Conservation (phyloP, 2,329 filamentous ascomycete genomes). For the Ophiosphaerella narmari region DNA sequence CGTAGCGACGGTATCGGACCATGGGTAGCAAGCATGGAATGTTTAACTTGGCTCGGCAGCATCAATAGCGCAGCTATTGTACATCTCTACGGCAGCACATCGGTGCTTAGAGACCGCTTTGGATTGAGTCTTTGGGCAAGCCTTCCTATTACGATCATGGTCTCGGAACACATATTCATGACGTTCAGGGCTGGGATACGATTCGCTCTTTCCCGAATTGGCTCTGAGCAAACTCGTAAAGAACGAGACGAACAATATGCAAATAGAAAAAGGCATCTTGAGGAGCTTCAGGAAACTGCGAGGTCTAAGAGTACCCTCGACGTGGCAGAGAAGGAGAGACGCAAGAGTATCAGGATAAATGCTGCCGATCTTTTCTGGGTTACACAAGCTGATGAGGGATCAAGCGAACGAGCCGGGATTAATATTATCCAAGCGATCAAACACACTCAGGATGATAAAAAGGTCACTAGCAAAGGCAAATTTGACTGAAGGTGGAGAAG, state of each 20-base stretch:
- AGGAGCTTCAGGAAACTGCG: conserved; percentile 30
- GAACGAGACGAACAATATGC: conserved; percentile 33
- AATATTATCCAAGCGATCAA: conserved; percentile 33
- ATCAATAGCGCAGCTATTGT: conserved; percentile 40
- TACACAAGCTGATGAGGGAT: conserved; percentile 32
- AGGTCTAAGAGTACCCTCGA: conserved; percentile 20
- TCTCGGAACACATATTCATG: conserved; percentile 42
- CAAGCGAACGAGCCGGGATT: conserved; percentile 26
- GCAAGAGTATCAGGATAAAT: conserved; percentile 39
- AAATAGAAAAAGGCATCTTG: conserved; percentile 32
- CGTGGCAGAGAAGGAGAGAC: conserved; percentile 30
- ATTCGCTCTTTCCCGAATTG: conserved; percentile 30
- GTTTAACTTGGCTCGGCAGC: conserved; percentile 41
- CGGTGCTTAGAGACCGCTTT: conserved; percentile 14
- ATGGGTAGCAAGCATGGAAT: conserved; percentile 39
- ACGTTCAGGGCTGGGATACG: conserved; percentile 33
- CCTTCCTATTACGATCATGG: conserved; percentile 36
- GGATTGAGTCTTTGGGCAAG: conserved; percentile 32
- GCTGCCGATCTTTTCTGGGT: conserved; percentile 39
- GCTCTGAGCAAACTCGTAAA: conserved; percentile 35
- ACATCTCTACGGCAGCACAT: conserved; percentile 34
- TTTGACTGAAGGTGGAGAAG: conserved; percentile 5
- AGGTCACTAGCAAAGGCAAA: conserved; percentile 15
- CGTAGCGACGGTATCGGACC: conserved; percentile 41
- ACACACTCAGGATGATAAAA: conserved; percentile 19